phyloP scores from a whole-genome alignment of 2,329 filamentous ascomycete species.

The Zopfia rhizophila region DNA sequence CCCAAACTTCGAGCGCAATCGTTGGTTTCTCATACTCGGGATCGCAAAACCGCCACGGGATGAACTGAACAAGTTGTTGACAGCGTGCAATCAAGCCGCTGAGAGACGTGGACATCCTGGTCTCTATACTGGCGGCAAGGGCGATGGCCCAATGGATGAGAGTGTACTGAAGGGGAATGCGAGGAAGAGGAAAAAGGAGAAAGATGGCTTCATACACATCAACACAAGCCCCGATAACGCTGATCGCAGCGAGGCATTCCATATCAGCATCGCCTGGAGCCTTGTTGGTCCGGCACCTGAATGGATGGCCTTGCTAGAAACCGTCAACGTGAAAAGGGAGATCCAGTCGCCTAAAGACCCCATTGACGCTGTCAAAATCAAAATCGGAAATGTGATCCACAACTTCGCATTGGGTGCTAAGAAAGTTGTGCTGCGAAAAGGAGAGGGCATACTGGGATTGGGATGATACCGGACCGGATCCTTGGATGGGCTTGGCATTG shows the following conservation, averaged over 20 bases:
- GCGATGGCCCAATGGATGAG: slow-evolving; percentile 41
- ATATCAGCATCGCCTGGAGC: slow-evolving; percentile 90
- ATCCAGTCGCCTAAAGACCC: slow-evolving; percentile 33
- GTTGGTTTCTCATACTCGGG: slow-evolving; percentile 86
- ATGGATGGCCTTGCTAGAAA: slow-evolving; percentile 35
- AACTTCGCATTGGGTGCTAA: slow-evolving; percentile 41
- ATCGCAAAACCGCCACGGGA: slow-evolving; percentile 55
- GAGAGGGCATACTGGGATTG: slow-evolving; percentile 27
- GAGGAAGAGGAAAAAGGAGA: slow-evolving; percentile 25
- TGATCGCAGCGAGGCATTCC: slow-evolving; percentile 72
- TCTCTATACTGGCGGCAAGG: slow-evolving; percentile 67
- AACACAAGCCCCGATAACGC: background rate
- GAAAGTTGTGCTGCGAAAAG: slow-evolving; percentile 24
- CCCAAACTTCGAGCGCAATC: slow-evolving; percentile 71
- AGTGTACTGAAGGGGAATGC: slow-evolving; percentile 18
- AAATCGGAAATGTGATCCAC: slow-evolving; percentile 56
- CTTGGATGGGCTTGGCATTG: slow-evolving; percentile 17
- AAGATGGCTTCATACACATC: background rate
- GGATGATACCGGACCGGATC: slow-evolving; percentile 24
- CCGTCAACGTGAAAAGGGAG: slow-evolving; percentile 31
- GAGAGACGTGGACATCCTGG: slow-evolving; percentile 71
- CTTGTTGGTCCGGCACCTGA: slow-evolving; percentile 40
- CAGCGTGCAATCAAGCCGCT: slow-evolving; percentile 72
- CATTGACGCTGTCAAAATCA: slow-evolving; percentile 59
- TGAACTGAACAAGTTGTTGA: slow-evolving; percentile 65